Conservation (phyloP, 2,329 filamentous ascomycete genomes). For the Beauveria brongniartii region DNA sequence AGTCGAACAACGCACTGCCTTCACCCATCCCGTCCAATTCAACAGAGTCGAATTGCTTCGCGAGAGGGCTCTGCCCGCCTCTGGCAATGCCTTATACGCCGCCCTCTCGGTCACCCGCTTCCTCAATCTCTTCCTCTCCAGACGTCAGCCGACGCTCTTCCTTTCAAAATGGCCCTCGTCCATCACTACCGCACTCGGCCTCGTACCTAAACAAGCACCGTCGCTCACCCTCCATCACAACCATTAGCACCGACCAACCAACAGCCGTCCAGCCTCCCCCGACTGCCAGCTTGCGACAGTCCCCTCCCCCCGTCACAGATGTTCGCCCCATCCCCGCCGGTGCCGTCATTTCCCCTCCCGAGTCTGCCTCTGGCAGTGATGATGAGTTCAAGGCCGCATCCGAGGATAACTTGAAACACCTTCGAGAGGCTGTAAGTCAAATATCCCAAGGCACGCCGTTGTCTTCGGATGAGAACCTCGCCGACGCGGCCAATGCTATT, state of each 20-base stretch:
- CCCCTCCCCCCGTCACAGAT: conserved; percentile 73
- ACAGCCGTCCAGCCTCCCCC: conserved; percentile 26
- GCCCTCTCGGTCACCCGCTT: conserved; percentile 57
- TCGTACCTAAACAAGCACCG: conserved; percentile 59
- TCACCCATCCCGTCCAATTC: not conserved
- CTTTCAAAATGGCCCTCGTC: conserved; percentile 40
- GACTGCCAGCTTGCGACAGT: conserved; percentile 65
- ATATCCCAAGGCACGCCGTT: conserved; percentile 44
- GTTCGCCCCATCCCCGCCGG: conserved; percentile 66
- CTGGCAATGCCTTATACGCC: conserved; percentile 81
- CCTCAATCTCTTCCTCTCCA: conserved; percentile 50
- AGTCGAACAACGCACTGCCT: not conserved
- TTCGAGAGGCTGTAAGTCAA: conserved; percentile 75
- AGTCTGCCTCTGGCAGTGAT: conserved; percentile 78
- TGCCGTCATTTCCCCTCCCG: conserved; percentile 84
- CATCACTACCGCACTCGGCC: conserved; percentile 53
- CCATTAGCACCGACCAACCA: conserved; percentile 34
- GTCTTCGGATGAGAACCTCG: conserved; percentile 50
- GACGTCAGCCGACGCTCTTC: conserved; percentile 51
- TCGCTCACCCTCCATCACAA: conserved; percentile 43
- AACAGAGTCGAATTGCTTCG: not conserved
- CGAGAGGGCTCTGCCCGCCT: conserved; percentile 6
- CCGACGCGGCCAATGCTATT: conserved; percentile 14
- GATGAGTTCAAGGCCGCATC: conserved; percentile 53
- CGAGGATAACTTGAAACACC: conserved; percentile 51